These are phyloP conservation scores for Pluteus cervinus DNA, from an alignment of 768 basidiomycete genomes.

Conservation along the genomic window DNA sequence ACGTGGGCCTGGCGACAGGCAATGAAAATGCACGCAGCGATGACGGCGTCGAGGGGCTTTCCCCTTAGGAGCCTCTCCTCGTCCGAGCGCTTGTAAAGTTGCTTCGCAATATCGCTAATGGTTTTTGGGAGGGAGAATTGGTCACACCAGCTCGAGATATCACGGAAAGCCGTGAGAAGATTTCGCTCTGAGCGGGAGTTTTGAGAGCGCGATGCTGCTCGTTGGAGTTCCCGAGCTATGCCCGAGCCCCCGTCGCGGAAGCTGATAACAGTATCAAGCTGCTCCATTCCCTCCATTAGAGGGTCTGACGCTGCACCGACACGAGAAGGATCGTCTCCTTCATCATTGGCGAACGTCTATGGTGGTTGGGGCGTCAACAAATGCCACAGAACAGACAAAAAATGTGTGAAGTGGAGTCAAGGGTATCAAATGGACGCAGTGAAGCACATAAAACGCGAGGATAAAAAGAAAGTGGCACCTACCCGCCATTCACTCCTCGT, in stretches of 20 bases:
- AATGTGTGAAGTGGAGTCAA: conserved; percentile 11
- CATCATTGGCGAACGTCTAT: conserved; percentile 98
- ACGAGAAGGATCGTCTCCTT: conserved; percentile 99
- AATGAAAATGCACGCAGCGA: conserved; percentile 97
- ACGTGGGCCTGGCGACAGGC: conserved; percentile 94
- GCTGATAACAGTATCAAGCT: conserved; percentile 91
- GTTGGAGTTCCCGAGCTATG: conserved; percentile 85
- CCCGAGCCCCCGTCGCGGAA: conserved; percentile 95
- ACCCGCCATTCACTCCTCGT: conserved; percentile 98
- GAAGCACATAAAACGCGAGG: too few relatives aligned
- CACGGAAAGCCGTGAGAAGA: conserved; percentile 82
- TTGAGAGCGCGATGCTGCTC: conserved; percentile 80
- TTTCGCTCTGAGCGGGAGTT: conserved; percentile 78
- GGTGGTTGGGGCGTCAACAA: background rate
- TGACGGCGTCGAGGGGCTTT: conserved; percentile 88
- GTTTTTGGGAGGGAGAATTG: conserved; percentile 91
- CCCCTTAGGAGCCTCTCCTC: conserved; percentile 91
- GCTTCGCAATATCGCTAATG: conserved; percentile 94
- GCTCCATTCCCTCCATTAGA: conserved; percentile 89
- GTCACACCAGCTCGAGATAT: conserved; percentile 93
- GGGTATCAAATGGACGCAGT: too few relatives aligned
- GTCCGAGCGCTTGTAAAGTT: conserved; percentile 94
- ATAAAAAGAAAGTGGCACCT: conserved; percentile 31
- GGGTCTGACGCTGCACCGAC: conserved; percentile 96
- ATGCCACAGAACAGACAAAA: too few relatives aligned